Evolutionary conservation across 225 moss, liverwort and hornwort species (phyloP), one percentile per base, ranked within the genome.

Genomic region (Asterella californica): DNA sequence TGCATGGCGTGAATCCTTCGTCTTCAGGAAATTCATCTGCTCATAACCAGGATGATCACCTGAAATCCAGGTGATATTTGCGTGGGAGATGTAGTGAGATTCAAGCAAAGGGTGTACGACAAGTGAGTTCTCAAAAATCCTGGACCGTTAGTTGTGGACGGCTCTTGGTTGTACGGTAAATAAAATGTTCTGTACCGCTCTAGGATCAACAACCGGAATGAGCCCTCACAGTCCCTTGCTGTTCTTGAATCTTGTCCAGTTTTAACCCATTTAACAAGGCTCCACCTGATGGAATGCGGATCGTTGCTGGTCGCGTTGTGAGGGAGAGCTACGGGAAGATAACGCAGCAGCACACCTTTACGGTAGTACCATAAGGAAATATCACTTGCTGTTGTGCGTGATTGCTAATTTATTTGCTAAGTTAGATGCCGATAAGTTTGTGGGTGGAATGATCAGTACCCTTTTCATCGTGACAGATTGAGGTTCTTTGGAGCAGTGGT

Each of bases 281-380:
- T 79, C 89, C 84, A 67, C 79, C 83, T 27, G 53, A 83, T 76
- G 90, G 91, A 62, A 70, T 79, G 42, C 89, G 96, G 62, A 89
- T 85, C 83, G 89, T 92, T 52, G 91, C 92, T 68, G 96, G 94
- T 55, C 88, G 87, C 81, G 91, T 97, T 63, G 85, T 94, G 30
- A 97, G 89, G 63, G 96, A 97, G 79, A 94, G 91, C 82, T 94
- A 94, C 82, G 96, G 96, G 85, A 80, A 82, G 80, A 83, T 50
- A 76, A 90, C 86, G 79, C 92, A 96, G 74, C 96, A 96, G 62
- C 96, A 96, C 77, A 94, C 96, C 64, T 96, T 96, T 70, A 96
- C 96, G 75, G 94, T 96, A 84, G 79, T 88, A n/a, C 1, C 11
- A 53, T 19, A 18, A 15, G 32, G 6, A 53, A 55, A n/a, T 64